Percentiles rank a stretch among this genome's conserved stretches.
Evolutionary conservation across 169 alveolate species (phyloP).

Genomic region (Cryptosporidium parvum): DNA sequence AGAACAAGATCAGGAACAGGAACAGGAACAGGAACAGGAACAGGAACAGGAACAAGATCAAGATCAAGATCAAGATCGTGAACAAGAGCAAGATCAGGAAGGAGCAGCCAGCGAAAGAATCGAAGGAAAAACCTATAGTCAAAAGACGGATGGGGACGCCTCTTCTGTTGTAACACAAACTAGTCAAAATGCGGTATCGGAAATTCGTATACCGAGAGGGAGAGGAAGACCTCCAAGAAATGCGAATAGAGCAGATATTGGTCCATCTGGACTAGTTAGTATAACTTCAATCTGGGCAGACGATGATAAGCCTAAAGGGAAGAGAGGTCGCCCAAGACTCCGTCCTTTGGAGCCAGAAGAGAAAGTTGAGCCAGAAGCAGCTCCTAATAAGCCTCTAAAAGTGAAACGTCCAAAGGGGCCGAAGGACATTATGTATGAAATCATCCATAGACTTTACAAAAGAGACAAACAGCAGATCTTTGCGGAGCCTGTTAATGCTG

Average conservation of each 20-base stretch:
- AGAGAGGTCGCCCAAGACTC: constrained; percentile 72
- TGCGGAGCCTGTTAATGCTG: constrained; percentile 90
- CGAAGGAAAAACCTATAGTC: neutral
- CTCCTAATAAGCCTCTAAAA: constrained; percentile 59
- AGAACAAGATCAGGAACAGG: neutral
- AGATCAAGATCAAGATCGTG: neutral
- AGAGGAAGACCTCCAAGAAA: constrained; percentile 76
- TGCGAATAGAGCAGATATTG: constrained; percentile 61
- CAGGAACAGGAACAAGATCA: neutral
- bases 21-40: neutral
- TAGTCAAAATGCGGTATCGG: constrained; percentile 19
- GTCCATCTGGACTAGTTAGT: constrained; percentile 63
- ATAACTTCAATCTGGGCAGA: constrained; percentile 74
- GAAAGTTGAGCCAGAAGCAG: constrained; percentile 39
- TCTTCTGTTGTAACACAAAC: constrained; percentile 7
- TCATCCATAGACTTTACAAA: constrained; percentile 80
- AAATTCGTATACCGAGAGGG: constrained; percentile 64
- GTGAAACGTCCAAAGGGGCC: constrained; percentile 73
- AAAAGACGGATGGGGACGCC: constrained; percentile 6
- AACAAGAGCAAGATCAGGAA: neutral
- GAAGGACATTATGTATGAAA: constrained; percentile 67
- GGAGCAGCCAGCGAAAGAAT: neutral
- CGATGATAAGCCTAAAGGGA: constrained; percentile 75
- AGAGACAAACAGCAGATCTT: constrained; percentile 85
- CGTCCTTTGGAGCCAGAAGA: constrained; percentile 59